Evolutionary conservation across 2,329 filamentous ascomycete species (phyloP).

Genomic region (Sordariomycetes sp.): DNA sequence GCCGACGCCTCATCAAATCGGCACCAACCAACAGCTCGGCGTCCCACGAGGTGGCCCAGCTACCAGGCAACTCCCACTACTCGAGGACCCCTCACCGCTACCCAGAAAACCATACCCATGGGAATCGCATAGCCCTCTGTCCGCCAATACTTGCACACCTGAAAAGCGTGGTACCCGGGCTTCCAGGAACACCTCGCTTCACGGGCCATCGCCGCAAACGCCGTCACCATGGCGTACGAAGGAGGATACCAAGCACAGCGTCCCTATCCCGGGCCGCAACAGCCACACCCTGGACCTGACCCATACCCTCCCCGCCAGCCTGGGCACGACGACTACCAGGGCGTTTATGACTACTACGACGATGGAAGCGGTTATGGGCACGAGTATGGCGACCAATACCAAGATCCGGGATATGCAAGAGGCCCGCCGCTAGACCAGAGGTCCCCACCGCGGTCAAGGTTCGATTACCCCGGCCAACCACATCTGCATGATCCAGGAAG

Average conservation of each 20-base stretch:
- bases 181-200: neutral
- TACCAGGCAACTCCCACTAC: no score
- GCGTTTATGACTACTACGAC: conserved; percentile 29
- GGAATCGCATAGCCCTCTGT: no score
- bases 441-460: conserved; percentile 20
- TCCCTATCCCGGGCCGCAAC: conserved; percentile 32
- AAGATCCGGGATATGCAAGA: conserved; percentile 30
- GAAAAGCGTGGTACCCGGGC: neutral
- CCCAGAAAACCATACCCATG: no score
- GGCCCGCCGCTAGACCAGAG: conserved; percentile 22
- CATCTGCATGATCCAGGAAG: conserved; percentile 19
- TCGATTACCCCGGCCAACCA: conserved; percentile 29
- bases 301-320: conserved; percentile 18
- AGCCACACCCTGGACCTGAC: conserved; percentile 13
- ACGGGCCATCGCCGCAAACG: neutral
- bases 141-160: neutral
- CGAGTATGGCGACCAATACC: conserved; percentile 25
- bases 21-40: no score
- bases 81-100: no score
- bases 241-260: conserved; percentile 31
- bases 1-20: neutral
- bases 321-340: conserved; percentile 31
- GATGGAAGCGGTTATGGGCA: conserved; percentile 22
- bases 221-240: conserved; percentile 34
- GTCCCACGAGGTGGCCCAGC: no score